Percentiles rank a stretch among this genome's conserved stretches.
phyloP scores from a whole-genome alignment of 225 moss, liverwort and hornwort species.

The Asterella californica region DNA sequence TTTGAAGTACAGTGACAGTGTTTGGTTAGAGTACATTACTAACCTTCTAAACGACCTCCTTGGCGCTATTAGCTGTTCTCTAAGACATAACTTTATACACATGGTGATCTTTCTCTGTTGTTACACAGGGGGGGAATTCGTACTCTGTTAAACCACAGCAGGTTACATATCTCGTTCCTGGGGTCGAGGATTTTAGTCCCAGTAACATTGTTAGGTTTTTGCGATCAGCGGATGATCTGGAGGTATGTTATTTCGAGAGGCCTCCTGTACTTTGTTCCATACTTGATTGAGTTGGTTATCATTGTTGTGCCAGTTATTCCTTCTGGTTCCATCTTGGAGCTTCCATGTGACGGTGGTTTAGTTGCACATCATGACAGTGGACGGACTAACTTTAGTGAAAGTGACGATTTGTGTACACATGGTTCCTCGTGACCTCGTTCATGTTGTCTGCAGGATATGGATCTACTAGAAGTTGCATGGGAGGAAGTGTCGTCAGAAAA shows the following conservation, averaged over 20 bases:
- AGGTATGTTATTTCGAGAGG: conserved; percentile 37
- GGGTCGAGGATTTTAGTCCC: conserved; percentile 56
- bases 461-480: conserved; percentile 93
- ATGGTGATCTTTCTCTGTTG: neutral
- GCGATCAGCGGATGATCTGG: conserved; percentile 51
- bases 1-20: neutral
- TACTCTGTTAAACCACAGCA: conserved; percentile 74
- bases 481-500: conserved; percentile 71
- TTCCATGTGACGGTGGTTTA: neutral
- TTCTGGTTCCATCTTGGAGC: neutral
- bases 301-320: neutral
- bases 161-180: conserved; percentile 73
- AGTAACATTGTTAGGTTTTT: conserved; percentile 60
- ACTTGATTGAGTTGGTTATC: neutral
- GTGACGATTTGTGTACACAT: neutral
- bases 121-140: conserved; percentile 62
- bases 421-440: neutral
- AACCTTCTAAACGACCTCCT: neutral
- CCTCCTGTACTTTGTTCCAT: no score
- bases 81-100: neutral
- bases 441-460: conserved; percentile 52
- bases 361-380: neutral
- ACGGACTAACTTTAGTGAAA: no score
- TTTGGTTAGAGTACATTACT: neutral
- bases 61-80: neutral